phyloP scores from a whole-genome alignment of 441 rosid genomes.

The Gossypium davidsonii region DNA sequence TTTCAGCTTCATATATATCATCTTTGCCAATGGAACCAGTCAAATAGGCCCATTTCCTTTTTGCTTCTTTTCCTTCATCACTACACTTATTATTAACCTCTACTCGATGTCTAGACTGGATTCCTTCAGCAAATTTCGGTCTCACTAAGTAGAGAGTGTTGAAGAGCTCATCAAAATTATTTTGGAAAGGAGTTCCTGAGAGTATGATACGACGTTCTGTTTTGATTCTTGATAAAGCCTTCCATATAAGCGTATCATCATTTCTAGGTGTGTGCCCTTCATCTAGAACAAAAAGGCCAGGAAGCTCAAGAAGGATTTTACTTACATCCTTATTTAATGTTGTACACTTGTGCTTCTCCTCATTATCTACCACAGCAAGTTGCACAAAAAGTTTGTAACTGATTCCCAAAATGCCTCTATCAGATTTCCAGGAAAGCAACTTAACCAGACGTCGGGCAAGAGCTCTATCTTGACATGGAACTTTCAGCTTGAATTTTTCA shows the following conservation, averaged over 20 bases:
- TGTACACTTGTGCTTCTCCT: slow-evolving; percentile 4
- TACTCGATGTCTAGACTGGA: slow-evolving; percentile 9
- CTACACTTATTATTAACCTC: slow-evolving; percentile 20
- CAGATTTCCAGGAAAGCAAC: slow-evolving; percentile 36
- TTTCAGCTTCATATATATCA: slow-evolving; percentile 6
- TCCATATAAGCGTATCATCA: slow-evolving; percentile 33
- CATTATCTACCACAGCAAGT: slow-evolving; percentile 23
- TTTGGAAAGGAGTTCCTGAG: slow-evolving; percentile 67
- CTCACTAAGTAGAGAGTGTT: slow-evolving; percentile 42
- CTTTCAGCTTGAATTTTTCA: not conserved
- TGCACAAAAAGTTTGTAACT: slow-evolving; percentile 41
- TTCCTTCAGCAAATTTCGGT: slow-evolving; percentile 29
- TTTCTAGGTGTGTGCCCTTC: slow-evolving; percentile 71
- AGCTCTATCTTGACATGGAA: not conserved
- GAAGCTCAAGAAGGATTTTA: slow-evolving; percentile 31
- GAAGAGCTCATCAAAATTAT: slow-evolving; percentile 52
- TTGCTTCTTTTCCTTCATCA: slow-evolving; percentile 21
- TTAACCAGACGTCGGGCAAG: slow-evolving; percentile 30
- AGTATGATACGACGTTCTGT: slow-evolving; percentile 46
- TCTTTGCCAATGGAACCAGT: slow-evolving; percentile 30
- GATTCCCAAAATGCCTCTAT: slow-evolving; percentile 38
- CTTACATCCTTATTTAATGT: slow-evolving; percentile 1
- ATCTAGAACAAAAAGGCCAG: slow-evolving; percentile 47
- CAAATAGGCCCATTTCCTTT: slow-evolving; percentile 29
- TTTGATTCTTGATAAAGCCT: slow-evolving; percentile 31